Evolutionary conservation across 106 monocot genomes (phyloP).

Genomic region (Xerophyta viscosa): DNA sequence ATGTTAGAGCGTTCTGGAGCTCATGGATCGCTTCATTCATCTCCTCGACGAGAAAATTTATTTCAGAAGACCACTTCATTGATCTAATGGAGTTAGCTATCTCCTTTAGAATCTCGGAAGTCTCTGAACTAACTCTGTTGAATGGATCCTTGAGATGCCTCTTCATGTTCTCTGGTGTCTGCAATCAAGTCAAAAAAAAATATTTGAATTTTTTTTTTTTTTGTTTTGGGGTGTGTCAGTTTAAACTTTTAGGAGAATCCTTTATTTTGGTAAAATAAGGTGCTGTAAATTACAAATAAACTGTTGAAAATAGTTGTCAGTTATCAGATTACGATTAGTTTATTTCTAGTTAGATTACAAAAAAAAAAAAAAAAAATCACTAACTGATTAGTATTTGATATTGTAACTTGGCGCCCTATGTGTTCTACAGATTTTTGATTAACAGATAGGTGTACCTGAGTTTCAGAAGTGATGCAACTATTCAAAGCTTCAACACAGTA

Average conservation of each 20-base stretch:
- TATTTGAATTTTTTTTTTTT: too few species aligned
- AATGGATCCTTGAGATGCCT: constrained; percentile 3
- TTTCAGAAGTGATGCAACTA: constrained; percentile 12
- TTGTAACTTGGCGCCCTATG: neutral
- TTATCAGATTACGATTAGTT: too few species aligned
- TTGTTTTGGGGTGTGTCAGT: too few species aligned
- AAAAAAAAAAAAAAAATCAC: too few species aligned
- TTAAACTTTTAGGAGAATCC: too few species aligned
- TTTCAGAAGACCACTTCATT: constrained; percentile 11
- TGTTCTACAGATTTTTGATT: neutral
- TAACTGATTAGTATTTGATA: too few species aligned
- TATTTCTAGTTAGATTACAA: too few species aligned
- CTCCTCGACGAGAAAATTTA: constrained; percentile 3
- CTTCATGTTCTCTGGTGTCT: constrained; percentile 13
- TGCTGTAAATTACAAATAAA: too few species aligned
- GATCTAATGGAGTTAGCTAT: constrained; percentile 9
- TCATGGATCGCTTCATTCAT: constrained; percentile 9
- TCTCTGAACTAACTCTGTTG: constrained; percentile 1
- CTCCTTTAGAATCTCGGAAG: constrained; percentile 14
- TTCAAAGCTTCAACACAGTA: constrained; percentile 18
- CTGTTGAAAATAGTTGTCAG: too few species aligned
- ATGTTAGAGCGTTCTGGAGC: constrained; percentile 8
- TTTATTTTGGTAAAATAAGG: too few species aligned
- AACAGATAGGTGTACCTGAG: constrained; percentile 3
- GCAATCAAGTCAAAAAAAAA: too few species aligned